Evolutionary conservation across 352 stramenopile species (phyloP).

Genomic region (Phytophthora podocarpi): DNA sequence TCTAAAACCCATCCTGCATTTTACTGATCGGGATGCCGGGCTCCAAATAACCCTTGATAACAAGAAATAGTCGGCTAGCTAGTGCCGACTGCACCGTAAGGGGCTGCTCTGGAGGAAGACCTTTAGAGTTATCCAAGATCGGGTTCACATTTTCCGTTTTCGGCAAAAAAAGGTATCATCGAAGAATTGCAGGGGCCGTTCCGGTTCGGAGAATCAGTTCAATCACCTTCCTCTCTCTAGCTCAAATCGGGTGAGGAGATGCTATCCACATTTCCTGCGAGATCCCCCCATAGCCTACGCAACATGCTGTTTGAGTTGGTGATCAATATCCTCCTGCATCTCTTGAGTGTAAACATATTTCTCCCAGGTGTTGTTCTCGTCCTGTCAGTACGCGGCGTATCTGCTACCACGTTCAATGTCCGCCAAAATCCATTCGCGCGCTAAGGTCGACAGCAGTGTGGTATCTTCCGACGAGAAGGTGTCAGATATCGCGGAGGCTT

Average conservation of each 20-base stretch:
- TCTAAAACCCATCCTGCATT: slow-evolving; percentile 8
- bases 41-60: slow-evolving; percentile 5
- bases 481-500: not conserved
- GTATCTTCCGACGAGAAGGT: not conserved
- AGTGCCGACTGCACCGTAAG: not conserved
- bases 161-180: not conserved
- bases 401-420: too few species aligned
- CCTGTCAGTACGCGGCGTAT: too few species aligned
- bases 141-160: not conserved
- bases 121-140: not conserved
- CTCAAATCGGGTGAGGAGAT: too few species aligned
- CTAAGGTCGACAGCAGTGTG: not conserved
- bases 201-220: not conserved
- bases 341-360: too few species aligned
- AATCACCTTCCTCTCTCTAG: not conserved
- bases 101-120: not conserved
- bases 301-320: not conserved
- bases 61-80: not conserved
- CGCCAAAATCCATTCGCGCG: too few species aligned
- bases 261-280: not conserved
- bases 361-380: too few species aligned
- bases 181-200: not conserved
- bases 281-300: not conserved
- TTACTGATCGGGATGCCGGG: not conserved
- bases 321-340: not conserved